These are phyloP conservation scores for Vitis cinerea DNA, from an alignment of 164 flowering plant genomes.

Conservation along the genomic window DNA sequence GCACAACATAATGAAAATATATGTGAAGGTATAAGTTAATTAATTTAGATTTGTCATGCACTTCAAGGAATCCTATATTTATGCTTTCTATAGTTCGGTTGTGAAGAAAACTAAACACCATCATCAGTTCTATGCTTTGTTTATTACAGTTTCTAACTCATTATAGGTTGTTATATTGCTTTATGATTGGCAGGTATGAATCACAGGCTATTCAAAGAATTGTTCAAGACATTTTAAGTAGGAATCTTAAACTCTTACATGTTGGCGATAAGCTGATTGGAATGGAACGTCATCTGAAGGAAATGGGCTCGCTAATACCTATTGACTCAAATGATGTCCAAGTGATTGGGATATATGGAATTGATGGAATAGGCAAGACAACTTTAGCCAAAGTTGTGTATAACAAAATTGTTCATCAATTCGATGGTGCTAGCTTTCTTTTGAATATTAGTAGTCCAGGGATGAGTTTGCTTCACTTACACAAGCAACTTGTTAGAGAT, in stretches of 20 bases:
- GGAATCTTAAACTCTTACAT: too few relatives aligned
- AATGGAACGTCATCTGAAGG: background rate
- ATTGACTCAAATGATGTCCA: background rate
- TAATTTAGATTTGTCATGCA: too few relatives aligned
- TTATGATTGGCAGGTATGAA: too few relatives aligned
- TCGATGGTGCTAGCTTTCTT: conserved; percentile 11
- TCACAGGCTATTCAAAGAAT: too few relatives aligned
- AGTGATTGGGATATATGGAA: conserved; percentile 8
- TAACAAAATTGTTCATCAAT: background rate
- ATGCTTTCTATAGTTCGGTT: too few relatives aligned
- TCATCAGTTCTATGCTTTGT: too few relatives aligned
- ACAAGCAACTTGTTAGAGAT: background rate
- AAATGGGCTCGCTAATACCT: background rate
- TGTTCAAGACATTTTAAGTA: too few relatives aligned
- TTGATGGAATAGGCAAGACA: conserved; percentile 20
- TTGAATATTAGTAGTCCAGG: background rate
- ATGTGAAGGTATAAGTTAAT: too few relatives aligned
- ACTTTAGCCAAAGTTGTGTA: conserved; percentile 10
- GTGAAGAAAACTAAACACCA: background rate
- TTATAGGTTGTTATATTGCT: too few relatives aligned
- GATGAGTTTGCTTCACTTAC: background rate
- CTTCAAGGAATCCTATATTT: too few relatives aligned
- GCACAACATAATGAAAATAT: too few relatives aligned
- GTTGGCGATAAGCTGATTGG: conserved; percentile 5
- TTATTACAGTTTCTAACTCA: too few relatives aligned